Evolutionary conservation across 805 yeast species (phyloP).

Genomic region (Yamadazyma sp.): DNA sequence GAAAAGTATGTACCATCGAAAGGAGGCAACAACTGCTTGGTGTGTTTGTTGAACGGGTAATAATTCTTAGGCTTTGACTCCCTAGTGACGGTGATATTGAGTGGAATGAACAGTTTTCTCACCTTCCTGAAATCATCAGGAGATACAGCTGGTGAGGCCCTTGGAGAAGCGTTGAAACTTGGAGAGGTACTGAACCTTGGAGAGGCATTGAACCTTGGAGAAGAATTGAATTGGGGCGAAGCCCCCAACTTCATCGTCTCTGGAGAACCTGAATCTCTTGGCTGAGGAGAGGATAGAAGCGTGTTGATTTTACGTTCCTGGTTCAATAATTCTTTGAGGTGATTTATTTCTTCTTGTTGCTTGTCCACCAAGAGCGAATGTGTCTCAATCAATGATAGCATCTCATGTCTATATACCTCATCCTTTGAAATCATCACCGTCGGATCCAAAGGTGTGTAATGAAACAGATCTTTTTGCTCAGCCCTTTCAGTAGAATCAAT

Average conservation of each 20-base stretch:
- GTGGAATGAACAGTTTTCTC: slow-evolving; percentile 21
- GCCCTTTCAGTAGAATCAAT: neutral
- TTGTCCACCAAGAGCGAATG: slow-evolving; percentile 22
- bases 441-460: slow-evolving; percentile 2
- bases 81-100: slow-evolving; percentile 17
- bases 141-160: neutral
- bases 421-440: slow-evolving; percentile 9
- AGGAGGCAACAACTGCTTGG: slow-evolving; percentile 16
- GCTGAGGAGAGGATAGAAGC: slow-evolving; percentile 13
- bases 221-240: slow-evolving; percentile 3
- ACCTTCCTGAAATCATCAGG: slow-evolving; percentile 7
- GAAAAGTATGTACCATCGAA: slow-evolving; percentile 8
- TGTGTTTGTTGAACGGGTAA: slow-evolving; percentile 6
- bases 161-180: slow-evolving; percentile 3
- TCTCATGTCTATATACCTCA: slow-evolving; percentile 22
- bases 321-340: slow-evolving; percentile 22
- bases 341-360: slow-evolving; percentile 27
- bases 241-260: neutral
- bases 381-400: slow-evolving; percentile 23
- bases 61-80: slow-evolving; percentile 17
- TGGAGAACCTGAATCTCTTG: slow-evolving; percentile 1
- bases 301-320: slow-evolving; percentile 24
- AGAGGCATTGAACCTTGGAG: slow-evolving; percentile 8
- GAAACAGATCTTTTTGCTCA: neutral
- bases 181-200: slow-evolving; percentile 4